Evolutionary conservation across 2,329 filamentous ascomycete genomes (phyloP).

Genomic region (Waltergamsia citrina): DNA sequence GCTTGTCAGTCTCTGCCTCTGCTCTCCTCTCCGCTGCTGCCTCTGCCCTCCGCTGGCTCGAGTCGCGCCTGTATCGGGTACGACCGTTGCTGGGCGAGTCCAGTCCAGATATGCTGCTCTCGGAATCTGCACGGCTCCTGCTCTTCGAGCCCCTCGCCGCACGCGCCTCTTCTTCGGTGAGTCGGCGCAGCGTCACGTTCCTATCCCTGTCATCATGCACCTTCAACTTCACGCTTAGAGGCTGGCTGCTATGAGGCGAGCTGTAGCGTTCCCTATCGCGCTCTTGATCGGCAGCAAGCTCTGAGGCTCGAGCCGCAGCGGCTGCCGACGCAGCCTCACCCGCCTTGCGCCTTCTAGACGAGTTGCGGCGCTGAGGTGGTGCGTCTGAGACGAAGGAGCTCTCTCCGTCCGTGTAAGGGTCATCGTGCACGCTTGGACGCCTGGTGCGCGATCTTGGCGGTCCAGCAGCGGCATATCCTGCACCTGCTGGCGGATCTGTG

Average conservation of each 20-base stretch:
- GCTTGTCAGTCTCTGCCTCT: constrained; percentile 18
- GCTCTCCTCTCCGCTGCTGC: constrained; percentile 33
- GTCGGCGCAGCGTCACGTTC: constrained; percentile 50
- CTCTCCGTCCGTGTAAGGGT: constrained; percentile 21
- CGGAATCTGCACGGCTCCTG: constrained; percentile 37
- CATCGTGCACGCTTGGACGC: constrained; percentile 24
- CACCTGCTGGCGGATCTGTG: constrained; percentile 13
- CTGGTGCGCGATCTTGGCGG: constrained; percentile 26
- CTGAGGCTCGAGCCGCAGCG: constrained; percentile 35
- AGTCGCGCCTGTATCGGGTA: constrained; percentile 45
- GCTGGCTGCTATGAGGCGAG: constrained; percentile 29
- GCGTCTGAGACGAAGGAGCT: constrained; percentile 20
- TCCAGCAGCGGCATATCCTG: constrained; percentile 11
- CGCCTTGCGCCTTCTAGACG: constrained; percentile 35
- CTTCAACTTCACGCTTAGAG: constrained; percentile 49
- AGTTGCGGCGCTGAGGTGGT: constrained; percentile 29
- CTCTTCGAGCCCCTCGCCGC: constrained; percentile 28
- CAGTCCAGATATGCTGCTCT: constrained; percentile 47
- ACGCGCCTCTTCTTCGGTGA: constrained; percentile 51
- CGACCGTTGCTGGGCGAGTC: constrained; percentile 36
- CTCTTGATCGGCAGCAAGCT: constrained; percentile 38
- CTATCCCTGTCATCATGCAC: constrained; percentile 50
- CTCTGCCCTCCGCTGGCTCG: constrained; percentile 35
- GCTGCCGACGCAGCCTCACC: constrained; percentile 35
- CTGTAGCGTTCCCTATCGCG: constrained; percentile 27